A percentile compares a stretch with the other conserved stretches of the same genome.
These are phyloP conservation scores for Mucor indicus DNA, from an alignment of 371 early-diverging fungal genomes.

Conservation along the genomic window DNA sequence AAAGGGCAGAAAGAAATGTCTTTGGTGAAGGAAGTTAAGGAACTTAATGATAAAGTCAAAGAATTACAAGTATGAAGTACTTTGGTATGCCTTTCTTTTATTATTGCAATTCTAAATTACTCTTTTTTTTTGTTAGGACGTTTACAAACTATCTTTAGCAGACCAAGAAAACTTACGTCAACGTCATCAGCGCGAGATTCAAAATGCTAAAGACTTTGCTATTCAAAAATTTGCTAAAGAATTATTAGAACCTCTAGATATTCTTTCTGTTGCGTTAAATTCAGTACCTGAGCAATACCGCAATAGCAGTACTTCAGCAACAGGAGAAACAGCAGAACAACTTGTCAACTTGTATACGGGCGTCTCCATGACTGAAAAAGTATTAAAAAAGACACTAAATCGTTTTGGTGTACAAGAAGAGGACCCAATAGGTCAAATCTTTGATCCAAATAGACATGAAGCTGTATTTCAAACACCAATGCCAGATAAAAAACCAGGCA, in stretches of 20 bases:
- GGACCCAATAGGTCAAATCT: slow-evolving; percentile 10
- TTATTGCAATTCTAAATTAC: too few species aligned
- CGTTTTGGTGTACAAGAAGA: slow-evolving; percentile 50
- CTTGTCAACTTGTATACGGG: slow-evolving; percentile 77
- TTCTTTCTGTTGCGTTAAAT: slow-evolving; percentile 75
- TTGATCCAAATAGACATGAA: slow-evolving; percentile 45
- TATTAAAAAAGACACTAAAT: slow-evolving; percentile 74
- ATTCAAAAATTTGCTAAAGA: slow-evolving; percentile 93
- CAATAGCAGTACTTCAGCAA: slow-evolving; percentile 1
- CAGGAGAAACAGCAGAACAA: slow-evolving; percentile 16
- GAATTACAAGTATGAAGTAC: neutral
- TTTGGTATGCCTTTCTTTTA: slow-evolving; percentile 54
- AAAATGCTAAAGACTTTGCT: slow-evolving; percentile 69
- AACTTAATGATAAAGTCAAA: neutral
- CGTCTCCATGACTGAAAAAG: slow-evolving; percentile 75
- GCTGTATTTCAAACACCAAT: slow-evolving; percentile 58
- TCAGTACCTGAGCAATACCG: slow-evolving; percentile 51
- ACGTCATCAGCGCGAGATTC: slow-evolving; percentile 75
- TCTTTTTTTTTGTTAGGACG: too few species aligned
- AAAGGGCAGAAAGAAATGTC: neutral
- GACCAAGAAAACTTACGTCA: slow-evolving; percentile 88
- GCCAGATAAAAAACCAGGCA: slow-evolving; percentile 79
- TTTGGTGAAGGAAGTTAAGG: slow-evolving; percentile 1
- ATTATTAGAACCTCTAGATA: slow-evolving; percentile 81
- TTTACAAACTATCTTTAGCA: too few species aligned